phyloP scores from a whole-genome alignment of 495 filamentous ascomycete species.

The Monascus purpureus region DNA sequence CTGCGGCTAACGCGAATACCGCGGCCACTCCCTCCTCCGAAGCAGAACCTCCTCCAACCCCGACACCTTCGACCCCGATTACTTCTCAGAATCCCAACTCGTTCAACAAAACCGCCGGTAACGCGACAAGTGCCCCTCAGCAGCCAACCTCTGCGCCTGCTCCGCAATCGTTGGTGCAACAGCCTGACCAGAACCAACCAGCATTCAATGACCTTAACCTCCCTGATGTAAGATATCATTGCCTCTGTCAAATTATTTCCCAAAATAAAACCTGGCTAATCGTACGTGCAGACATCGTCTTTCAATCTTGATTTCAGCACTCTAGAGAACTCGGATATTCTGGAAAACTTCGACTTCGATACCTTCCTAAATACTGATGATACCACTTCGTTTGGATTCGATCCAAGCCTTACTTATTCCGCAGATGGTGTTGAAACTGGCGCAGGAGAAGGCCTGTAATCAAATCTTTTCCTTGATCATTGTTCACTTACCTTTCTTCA shows the following conservation, averaged over 20 bases:
- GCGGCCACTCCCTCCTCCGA: constrained; percentile 64
- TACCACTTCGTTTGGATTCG: constrained; percentile 37
- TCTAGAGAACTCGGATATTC: constrained; percentile 51
- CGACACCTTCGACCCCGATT: constrained; percentile 72
- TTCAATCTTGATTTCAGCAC: constrained; percentile 48
- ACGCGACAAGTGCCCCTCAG: constrained; percentile 28
- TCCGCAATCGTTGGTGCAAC: constrained; percentile 27
- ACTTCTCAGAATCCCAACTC: constrained; percentile 61
- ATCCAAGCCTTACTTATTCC: constrained; percentile 28
- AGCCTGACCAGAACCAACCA: constrained; percentile 28
- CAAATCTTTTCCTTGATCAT: too few relatives aligned
- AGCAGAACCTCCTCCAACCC: constrained; percentile 55
- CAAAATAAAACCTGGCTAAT: constrained; percentile 6
- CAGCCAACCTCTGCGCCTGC: constrained; percentile 30
- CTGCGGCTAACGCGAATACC: constrained; percentile 40
- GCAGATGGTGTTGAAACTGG: constrained; percentile 38
- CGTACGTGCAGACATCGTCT: constrained; percentile 11
- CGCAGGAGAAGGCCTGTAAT: constrained; percentile 30
- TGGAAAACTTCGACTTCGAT: constrained; percentile 93
- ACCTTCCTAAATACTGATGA: constrained; percentile 66
- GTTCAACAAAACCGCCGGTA: constrained; percentile 44
- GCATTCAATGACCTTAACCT: constrained; percentile 23
- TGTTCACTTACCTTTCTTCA: constrained; percentile 24
- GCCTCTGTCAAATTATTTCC: constrained; percentile 9
- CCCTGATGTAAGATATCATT: constrained; percentile 27